phyloP scores from a whole-genome alignment of 345 rosid genomes.

The Lumnitzera littorea region DNA sequence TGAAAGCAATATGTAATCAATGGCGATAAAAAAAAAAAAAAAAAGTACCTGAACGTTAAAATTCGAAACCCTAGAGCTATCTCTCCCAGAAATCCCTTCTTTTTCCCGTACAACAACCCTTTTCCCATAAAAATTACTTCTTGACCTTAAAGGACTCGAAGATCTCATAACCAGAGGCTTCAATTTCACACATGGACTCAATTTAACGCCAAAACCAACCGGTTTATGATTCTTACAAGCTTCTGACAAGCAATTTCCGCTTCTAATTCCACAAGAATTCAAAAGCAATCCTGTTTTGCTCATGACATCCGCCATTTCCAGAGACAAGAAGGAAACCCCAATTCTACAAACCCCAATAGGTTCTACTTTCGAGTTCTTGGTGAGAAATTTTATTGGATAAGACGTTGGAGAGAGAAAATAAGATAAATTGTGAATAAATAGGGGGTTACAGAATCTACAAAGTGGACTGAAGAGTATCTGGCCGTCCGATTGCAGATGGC shows the following conservation, averaged over 20 bases:
- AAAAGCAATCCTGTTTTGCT: constrained; percentile 7
- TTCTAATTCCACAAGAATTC: not conserved
- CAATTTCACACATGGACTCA: not conserved
- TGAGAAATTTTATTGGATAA: not conserved
- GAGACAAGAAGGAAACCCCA: not conserved
- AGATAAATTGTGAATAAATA: not conserved
- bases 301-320: constrained; percentile 7
- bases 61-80: constrained; percentile 15
- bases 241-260: not conserved
- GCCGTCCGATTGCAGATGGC: not conserved
- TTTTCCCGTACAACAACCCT: constrained; percentile 25
- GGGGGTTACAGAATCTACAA: not conserved
- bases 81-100: constrained; percentile 17
- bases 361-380: too few relatives aligned
- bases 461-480: not conserved
- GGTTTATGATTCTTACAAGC: not conserved
- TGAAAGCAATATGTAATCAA: not conserved
- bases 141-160: constrained; percentile 2
- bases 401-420: not conserved
- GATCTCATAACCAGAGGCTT: constrained; percentile 10
- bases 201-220: not conserved
- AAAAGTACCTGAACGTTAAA: constrained; percentile 50
- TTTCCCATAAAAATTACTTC: constrained; percentile 36
- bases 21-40: not conserved
- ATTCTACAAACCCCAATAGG: not conserved